phyloP scores from a whole-genome alignment of 805 yeast genomes.

The Myxozyma neglecta region DNA sequence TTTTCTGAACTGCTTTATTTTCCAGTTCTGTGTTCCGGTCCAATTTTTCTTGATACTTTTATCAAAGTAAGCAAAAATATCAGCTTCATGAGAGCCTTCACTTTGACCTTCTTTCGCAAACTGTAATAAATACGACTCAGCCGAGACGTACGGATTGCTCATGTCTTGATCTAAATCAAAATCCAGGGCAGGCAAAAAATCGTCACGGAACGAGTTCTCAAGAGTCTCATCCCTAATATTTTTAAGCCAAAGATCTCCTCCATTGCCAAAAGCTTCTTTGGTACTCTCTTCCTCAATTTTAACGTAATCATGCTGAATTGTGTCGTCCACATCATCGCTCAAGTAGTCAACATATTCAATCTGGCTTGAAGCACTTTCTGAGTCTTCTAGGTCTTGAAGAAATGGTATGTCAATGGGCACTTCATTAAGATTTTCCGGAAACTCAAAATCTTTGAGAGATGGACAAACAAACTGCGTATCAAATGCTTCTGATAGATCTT shows the following conservation, averaged over 20 bases:
- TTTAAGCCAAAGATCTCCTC: constrained; percentile 30
- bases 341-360: constrained; percentile 26
- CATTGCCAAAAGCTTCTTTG: constrained; percentile 28
- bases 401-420: constrained; percentile 27
- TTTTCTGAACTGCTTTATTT: constrained; percentile 58
- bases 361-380: constrained; percentile 30
- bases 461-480: constrained; percentile 56
- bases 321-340: background rate
- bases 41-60: constrained; percentile 67
- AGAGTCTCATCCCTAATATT: constrained; percentile 10
- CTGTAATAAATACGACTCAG: constrained; percentile 28
- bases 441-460: constrained; percentile 53
- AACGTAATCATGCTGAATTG: background rate
- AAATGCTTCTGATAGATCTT: constrained; percentile 23
- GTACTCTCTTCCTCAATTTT: background rate
- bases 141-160: constrained; percentile 33
- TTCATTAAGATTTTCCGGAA: constrained; percentile 19
- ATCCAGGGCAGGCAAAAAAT: constrained; percentile 3
- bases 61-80: constrained; percentile 77
- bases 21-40: constrained; percentile 93
- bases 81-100: constrained; percentile 25
- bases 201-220: constrained; percentile 1
- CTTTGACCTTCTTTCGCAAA: constrained; percentile 12
- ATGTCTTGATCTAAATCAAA: constrained; percentile 10
- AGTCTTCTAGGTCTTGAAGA: constrained; percentile 35